Evolutionary conservation across 345 rosid genomes (phyloP).

Genomic region (Rhodomyrtus tomentosa): DNA sequence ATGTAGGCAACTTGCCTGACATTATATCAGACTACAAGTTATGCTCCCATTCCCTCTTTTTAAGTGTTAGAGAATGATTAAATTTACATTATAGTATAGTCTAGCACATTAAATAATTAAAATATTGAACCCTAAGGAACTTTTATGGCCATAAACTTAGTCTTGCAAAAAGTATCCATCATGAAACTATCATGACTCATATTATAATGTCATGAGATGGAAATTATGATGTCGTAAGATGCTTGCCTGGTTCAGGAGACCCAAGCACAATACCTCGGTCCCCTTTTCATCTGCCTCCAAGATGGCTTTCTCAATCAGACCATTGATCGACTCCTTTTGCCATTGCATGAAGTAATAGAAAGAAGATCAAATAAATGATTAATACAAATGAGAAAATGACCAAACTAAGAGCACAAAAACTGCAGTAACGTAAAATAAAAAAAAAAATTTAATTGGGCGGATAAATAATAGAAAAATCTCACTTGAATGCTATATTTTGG

Average conservation of each 20-base stretch:
- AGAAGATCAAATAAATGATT: background rate
- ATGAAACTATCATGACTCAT: background rate
- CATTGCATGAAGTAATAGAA: background rate
- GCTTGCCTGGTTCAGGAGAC: background rate
- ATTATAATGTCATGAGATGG: background rate
- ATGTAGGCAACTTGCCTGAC: background rate
- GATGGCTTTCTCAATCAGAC: background rate
- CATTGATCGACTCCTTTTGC: background rate
- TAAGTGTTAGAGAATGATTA: background rate
- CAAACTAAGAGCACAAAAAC: background rate
- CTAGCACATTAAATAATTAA: background rate
- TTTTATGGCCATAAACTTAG: too few species aligned
- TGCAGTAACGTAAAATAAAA: background rate
- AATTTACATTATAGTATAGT: background rate
- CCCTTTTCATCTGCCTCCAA: background rate
- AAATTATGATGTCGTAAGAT: background rate
- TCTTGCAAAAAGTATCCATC: too few species aligned
- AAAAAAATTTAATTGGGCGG: background rate
- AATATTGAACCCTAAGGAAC: too few species aligned
- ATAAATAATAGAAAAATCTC: background rate
- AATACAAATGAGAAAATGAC: background rate
- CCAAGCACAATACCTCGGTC: background rate
- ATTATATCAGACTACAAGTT: background rate
- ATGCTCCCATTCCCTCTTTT: background rate
- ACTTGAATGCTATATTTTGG: conserved; percentile 1